Conservation (phyloP, 352 stramenopile species). For the Saprolegnia parasitica region DNA sequence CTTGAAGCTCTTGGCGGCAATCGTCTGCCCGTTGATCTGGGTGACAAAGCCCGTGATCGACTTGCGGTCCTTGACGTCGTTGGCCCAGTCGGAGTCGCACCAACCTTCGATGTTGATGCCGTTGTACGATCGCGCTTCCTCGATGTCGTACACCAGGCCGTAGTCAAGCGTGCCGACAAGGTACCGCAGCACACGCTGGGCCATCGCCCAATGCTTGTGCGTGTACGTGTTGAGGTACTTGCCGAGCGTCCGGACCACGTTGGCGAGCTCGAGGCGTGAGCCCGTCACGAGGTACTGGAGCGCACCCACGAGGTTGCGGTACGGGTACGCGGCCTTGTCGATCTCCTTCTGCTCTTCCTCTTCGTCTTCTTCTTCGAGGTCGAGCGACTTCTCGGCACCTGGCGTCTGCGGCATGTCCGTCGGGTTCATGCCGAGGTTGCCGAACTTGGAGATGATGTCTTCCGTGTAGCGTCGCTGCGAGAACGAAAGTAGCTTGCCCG, state of each 20-base stretch:
- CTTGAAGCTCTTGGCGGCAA: neutral
- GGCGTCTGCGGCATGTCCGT: neutral
- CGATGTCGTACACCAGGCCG: neutral
- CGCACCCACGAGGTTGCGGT: constrained; percentile 18
- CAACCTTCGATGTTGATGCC: neutral
- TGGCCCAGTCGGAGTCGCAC: neutral
- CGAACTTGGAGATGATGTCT: neutral
- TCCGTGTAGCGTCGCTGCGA: neutral
- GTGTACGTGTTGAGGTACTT: neutral
- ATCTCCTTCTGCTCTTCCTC: neutral
- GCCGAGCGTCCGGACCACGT: neutral
- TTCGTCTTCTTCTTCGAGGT: too few species aligned
- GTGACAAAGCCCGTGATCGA: neutral
- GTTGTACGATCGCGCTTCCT: neutral
- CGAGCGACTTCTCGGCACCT: neutral
- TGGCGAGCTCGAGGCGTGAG: neutral
- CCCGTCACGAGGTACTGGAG: constrained; percentile 10
- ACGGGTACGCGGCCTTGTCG: neutral
- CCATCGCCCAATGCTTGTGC: neutral
- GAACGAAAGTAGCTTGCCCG: neutral
- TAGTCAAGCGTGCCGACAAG: neutral
- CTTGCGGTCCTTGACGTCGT: neutral
- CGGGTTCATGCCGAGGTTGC: neutral
- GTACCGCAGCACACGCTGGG: neutral
- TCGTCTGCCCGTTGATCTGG: neutral